Evolutionary conservation across 805 yeast species (phyloP), one percentile per base, ranked within the genome.

Genomic region (Ogataea nonfermentans): DNA sequence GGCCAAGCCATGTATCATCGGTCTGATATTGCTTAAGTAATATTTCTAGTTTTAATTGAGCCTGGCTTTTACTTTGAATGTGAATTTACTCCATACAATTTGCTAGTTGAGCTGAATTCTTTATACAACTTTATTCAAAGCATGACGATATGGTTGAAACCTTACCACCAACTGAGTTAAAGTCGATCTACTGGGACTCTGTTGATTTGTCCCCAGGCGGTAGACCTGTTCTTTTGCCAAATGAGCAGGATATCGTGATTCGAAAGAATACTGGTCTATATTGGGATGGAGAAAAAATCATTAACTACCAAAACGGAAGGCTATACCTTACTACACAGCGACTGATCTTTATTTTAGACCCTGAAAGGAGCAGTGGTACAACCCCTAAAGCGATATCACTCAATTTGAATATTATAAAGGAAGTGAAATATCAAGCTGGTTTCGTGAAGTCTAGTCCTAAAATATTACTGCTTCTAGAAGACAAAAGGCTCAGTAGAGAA

Each of bases 401-500:
- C 20, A 24, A 19, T 16, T 24, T 62, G 2, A 28, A 40, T 0
- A 33, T 46, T 3, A 56, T 64, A 3, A 48, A 56, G 6, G 27
- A 34, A 1, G 28, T 53, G 1, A 55, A 53, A 10, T 47, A 43
- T 33, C 71, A 55, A 14, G 68, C 67, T 9, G 77, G 87, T 12
- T 86, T 90, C 53, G 59, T 91, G 34, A 77, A 81, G 46, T 75
- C 89, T 4, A 84, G 93, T 9, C 88, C 97, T 0, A 86, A 89
- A 52, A 69, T 90, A n/a, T 76, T 55, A 12, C 5, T 64, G 11
- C 43, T 37, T 5, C 24, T 62, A 47, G 46, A 41, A 29, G 6
- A 23, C 6, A 7, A 9, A 8, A 19, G 22, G 5, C 22, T 6
- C 8, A 19, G n/a, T n/a, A n/a, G n/a, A n/a, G n/a, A n/a, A n/a